Evolutionary conservation across 163 green algal species (phyloP).

Genomic region (Chloromonas sp.): DNA sequence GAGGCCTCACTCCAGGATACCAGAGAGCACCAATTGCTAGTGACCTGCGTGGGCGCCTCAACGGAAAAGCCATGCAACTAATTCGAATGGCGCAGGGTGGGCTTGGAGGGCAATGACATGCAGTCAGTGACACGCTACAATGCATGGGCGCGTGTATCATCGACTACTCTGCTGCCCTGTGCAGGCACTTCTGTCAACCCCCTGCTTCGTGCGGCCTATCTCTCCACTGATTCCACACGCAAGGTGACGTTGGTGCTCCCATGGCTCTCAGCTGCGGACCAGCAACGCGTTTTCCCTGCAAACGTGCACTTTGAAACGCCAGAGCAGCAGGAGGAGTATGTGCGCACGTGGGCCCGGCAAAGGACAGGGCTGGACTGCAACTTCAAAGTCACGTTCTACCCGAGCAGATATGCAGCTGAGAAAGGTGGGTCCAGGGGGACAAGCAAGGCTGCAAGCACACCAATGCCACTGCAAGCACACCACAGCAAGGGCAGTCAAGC

Average conservation of each 20-base stretch:
- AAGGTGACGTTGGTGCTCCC: constrained; percentile 94
- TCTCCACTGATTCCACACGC: constrained; percentile 23
- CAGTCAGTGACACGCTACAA: too few relatives aligned
- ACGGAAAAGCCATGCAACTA: too few relatives aligned
- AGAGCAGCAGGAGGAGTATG: constrained; percentile 76
- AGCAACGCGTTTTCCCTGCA: constrained; percentile 73
- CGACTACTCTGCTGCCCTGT: too few relatives aligned
- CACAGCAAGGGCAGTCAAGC: too few relatives aligned
- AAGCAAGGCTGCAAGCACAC: too few relatives aligned
- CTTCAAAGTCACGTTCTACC: constrained; percentile 89
- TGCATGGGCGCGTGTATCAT: too few relatives aligned
- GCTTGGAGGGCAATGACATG: too few relatives aligned
- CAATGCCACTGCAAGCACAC: too few relatives aligned
- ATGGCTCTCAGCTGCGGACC: constrained; percentile 84
- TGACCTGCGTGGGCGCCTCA: too few relatives aligned
- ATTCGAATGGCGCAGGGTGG: too few relatives aligned
- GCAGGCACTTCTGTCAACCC: constrained; percentile 94
- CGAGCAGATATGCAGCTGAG: constrained; percentile 80
- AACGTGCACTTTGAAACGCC: constrained; percentile 77
- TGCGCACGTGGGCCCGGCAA: constrained; percentile 79
- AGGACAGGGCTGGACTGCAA: constrained; percentile 69
- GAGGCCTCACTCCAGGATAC: too few relatives aligned
- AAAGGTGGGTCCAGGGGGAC: constrained; percentile 50
- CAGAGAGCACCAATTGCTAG: too few relatives aligned
- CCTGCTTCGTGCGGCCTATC: constrained; percentile 74